Evolutionary conservation across 2,329 filamentous ascomycete genomes (phyloP).

Genomic region (Periconia macrospinosa): DNA sequence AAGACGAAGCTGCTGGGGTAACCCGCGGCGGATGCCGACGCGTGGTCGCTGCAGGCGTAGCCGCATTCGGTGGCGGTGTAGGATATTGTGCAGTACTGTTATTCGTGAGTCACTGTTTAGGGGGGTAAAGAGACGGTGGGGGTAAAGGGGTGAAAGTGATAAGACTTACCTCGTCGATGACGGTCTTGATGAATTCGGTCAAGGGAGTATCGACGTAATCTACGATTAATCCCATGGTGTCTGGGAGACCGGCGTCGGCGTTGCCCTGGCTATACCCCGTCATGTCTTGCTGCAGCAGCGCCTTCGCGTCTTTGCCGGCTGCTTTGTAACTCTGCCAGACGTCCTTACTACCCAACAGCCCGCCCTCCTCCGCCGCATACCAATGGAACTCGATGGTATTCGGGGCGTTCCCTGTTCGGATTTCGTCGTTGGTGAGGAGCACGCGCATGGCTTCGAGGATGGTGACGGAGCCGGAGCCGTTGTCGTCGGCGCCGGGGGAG

Average conservation of each 20-base stretch:
- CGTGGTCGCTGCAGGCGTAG: slow-evolving; percentile 78
- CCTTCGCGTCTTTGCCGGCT: slow-evolving; percentile 75
- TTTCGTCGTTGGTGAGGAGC: slow-evolving; percentile 68
- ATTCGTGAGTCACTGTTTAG: background rate
- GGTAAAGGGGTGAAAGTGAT: background rate
- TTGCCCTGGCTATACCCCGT: slow-evolving; percentile 77
- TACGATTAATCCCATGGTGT: slow-evolving; percentile 86
- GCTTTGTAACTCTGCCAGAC: slow-evolving; percentile 81
- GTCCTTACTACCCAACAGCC: slow-evolving; percentile 81
- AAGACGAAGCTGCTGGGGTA: slow-evolving; percentile 76
- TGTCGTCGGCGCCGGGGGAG: slow-evolving; percentile 89
- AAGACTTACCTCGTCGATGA: slow-evolving; percentile 65
- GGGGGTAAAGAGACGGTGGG: too few relatives aligned
- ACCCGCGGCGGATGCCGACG: slow-evolving; percentile 69
- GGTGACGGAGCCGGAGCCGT: slow-evolving; percentile 87
- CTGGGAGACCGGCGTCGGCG: slow-evolving; percentile 73
- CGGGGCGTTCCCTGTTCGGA: slow-evolving; percentile 68
- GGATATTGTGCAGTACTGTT: slow-evolving; percentile 78
- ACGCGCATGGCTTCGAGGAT: slow-evolving; percentile 87
- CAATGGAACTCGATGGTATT: slow-evolving; percentile 97
- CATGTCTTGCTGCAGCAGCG: slow-evolving; percentile 99
- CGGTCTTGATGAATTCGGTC: slow-evolving; percentile 83
- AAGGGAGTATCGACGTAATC: slow-evolving; percentile 82
- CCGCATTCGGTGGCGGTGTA: slow-evolving; percentile 85
- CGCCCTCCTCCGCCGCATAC: slow-evolving; percentile 86